Conservation (phyloP, 2,329 filamentous ascomycete species). For the Keithomyces neogunnii region DNA sequence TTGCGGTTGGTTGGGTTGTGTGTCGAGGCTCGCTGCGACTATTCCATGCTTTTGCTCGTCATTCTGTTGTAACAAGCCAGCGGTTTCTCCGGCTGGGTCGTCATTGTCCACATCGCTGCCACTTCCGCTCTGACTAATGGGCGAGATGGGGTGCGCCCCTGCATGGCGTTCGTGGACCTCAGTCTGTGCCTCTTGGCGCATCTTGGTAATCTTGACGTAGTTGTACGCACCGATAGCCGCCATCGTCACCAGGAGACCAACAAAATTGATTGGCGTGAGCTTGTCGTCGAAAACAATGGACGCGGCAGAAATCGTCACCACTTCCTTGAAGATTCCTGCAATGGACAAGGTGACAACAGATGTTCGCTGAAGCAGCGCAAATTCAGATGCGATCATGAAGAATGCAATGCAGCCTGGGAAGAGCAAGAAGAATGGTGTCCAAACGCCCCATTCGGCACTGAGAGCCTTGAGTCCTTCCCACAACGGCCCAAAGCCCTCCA, state of each 20-base stretch:
- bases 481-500: constrained; percentile 70
- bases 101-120: constrained; percentile 34
- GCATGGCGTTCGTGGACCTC: constrained; percentile 37
- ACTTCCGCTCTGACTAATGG: constrained; percentile 28
- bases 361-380: constrained; percentile 87
- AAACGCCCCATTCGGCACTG: constrained; percentile 56
- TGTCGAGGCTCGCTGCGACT: constrained; percentile 31
- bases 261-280: constrained; percentile 78
- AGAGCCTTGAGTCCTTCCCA: constrained; percentile 57
- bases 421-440: constrained; percentile 65
- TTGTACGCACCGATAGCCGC: constrained; percentile 84
- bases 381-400: constrained; percentile 93
- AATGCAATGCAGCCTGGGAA: constrained; percentile 91
- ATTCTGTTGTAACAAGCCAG: constrained; percentile 34
- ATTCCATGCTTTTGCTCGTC: constrained; percentile 26
- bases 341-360: constrained; percentile 94
- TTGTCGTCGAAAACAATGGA: constrained; percentile 82
- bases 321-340: constrained; percentile 98
- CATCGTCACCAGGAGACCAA: constrained; percentile 82
- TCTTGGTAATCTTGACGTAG: constrained; percentile 84
- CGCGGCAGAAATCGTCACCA: constrained; percentile 87
- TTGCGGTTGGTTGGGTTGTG: constrained; percentile 24
- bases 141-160: constrained; percentile 22
- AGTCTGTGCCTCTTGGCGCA: constrained; percentile 66
- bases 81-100: constrained; percentile 34